phyloP scores from a whole-genome alignment of 306 rosid genomes.

The Arachis stenosperma region DNA sequence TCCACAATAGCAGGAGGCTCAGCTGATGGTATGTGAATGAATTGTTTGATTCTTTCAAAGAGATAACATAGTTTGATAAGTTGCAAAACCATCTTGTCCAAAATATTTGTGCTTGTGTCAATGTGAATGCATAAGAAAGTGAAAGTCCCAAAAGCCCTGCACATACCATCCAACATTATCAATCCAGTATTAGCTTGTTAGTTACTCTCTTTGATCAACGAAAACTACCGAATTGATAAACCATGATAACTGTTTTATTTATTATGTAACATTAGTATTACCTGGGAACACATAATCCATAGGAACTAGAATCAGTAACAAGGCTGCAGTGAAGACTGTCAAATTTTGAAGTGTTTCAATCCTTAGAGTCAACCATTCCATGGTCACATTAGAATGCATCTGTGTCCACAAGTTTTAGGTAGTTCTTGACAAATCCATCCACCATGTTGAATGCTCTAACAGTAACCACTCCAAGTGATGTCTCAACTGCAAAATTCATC shows the following conservation, averaged over 20 bases:
- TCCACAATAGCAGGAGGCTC: conserved; percentile 64
- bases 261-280: conserved; percentile 18
- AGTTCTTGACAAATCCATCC: conserved; percentile 55
- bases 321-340: conserved; percentile 62
- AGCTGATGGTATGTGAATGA: conserved; percentile 55
- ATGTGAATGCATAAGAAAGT: conserved; percentile 64
- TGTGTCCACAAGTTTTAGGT: conserved; percentile 53
- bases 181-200: no score
- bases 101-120: conserved; percentile 46
- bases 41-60: conserved; percentile 79
- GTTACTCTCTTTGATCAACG: no score
- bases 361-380: conserved; percentile 67
- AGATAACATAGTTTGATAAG: conserved; percentile 56
- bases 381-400: conserved; percentile 64
- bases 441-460: conserved; percentile 64
- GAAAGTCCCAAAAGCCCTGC: conserved; percentile 77
- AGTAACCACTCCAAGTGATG: conserved; percentile 71
- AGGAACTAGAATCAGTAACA: conserved; percentile 53
- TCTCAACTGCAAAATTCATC: conserved; percentile 62
- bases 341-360: conserved; percentile 64
- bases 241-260: no score
- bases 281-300: conserved; percentile 58
- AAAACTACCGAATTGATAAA: no score
- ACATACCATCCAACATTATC: conserved; percentile 6
- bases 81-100: conserved; percentile 50